Conservation (phyloP, 2,329 filamentous ascomycete species). For the Colletotrichum cereale region DNA sequence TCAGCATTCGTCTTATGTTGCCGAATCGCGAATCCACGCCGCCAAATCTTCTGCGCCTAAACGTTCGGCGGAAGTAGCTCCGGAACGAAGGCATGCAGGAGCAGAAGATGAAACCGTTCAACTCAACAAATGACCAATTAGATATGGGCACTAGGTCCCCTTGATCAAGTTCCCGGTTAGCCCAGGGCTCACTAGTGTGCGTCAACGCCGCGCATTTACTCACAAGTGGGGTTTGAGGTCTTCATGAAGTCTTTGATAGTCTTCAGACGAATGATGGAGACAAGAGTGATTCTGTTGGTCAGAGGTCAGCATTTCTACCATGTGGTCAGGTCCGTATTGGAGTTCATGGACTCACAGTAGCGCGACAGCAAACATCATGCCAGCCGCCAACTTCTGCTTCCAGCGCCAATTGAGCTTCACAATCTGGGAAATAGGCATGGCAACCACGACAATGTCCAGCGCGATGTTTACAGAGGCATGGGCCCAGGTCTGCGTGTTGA, state of each 20-base stretch:
- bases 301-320: not conserved
- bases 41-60: conserved; percentile 9
- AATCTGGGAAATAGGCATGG: conserved; percentile 58
- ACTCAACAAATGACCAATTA: conserved; percentile 33
- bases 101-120: conserved; percentile 35
- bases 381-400: conserved; percentile 59
- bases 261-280: conserved; percentile 8
- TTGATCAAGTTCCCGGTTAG: not conserved
- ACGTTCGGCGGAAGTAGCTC: conserved; percentile 25
- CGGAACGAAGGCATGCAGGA: conserved; percentile 35
- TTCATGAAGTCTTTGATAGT: conserved; percentile 31
- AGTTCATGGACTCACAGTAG: conserved; percentile 10
- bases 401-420: conserved; percentile 53
- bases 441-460: conserved; percentile 61
- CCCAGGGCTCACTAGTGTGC: not conserved
- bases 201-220: not conserved
- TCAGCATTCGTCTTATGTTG: not conserved
- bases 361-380: conserved; percentile 55
- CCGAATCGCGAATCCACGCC: not conserved
- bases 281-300: conserved; percentile 6
- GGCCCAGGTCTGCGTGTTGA: conserved; percentile 59
- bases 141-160: conserved; percentile 32
- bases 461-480: conserved; percentile 61
- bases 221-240: conserved; percentile 31
- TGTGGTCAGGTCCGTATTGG: no score